phyloP scores from a whole-genome alignment of 225 moss, liverwort and hornwort species.

The Neckera pumila region DNA sequence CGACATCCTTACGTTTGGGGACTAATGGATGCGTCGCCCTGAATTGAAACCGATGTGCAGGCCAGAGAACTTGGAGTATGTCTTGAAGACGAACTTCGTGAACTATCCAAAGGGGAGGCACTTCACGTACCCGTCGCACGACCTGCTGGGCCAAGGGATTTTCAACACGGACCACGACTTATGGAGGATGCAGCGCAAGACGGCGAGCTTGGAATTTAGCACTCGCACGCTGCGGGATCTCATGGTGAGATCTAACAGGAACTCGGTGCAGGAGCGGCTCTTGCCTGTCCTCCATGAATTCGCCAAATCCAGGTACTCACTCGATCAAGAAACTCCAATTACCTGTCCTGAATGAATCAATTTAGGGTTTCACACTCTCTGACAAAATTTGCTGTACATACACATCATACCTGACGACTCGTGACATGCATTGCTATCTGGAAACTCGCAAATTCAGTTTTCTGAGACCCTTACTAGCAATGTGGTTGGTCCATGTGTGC shows the following conservation, averaged over 20 bases:
- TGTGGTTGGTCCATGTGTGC: neutral
- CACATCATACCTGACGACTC: neutral
- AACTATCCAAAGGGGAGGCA: slow-evolving; percentile 47
- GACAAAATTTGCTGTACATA: too few species aligned
- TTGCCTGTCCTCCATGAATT: slow-evolving; percentile 33
- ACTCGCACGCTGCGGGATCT: slow-evolving; percentile 42
- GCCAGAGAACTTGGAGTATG: slow-evolving; percentile 49
- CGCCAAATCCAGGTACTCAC: slow-evolving; percentile 2
- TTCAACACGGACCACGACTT: slow-evolving; percentile 48
- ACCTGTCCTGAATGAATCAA: neutral
- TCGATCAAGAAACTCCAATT: neutral
- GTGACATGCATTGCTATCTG: too few species aligned
- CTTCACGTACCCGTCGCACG: slow-evolving; percentile 43
- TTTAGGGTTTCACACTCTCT: neutral
- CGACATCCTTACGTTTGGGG: neutral
- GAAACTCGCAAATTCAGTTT: neutral
- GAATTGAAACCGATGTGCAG: slow-evolving; percentile 6
- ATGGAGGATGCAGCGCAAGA: slow-evolving; percentile 48
- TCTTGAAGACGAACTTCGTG: slow-evolving; percentile 42
- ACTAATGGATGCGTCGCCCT: neutral
- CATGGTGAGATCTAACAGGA: slow-evolving; percentile 43
- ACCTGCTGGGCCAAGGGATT: slow-evolving; percentile 51
- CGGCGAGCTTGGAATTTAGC: slow-evolving; percentile 54
- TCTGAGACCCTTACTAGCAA: neutral
- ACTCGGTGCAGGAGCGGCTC: slow-evolving; percentile 33